Evolutionary conservation across 495 filamentous ascomycete genomes (phyloP).

Genomic region (Penicillium macrosclerotiorum): DNA sequence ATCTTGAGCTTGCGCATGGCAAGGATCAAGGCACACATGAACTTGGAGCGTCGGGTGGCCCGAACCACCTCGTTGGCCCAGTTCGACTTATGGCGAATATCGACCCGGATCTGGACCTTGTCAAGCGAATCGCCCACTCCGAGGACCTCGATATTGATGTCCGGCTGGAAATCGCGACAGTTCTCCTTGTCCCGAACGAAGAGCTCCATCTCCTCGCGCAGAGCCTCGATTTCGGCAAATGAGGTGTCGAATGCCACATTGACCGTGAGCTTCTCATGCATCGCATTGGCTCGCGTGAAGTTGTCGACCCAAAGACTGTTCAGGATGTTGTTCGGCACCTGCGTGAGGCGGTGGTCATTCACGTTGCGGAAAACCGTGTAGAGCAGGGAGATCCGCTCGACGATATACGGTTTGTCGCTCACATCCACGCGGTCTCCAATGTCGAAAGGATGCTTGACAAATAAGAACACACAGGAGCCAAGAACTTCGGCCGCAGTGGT

Average conservation of each 20-base stretch:
- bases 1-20: slow-evolving; percentile 90
- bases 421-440: slow-evolving; percentile 94
- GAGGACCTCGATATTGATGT: slow-evolving; percentile 72
- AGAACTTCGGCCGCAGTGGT: slow-evolving; percentile 90
- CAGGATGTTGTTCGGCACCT: slow-evolving; percentile 86
- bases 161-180: slow-evolving; percentile 83
- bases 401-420: slow-evolving; percentile 63
- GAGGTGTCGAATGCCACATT: slow-evolving; percentile 79
- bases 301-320: slow-evolving; percentile 94
- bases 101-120: slow-evolving; percentile 77
- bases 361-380: slow-evolving; percentile 89
- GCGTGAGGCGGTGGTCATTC: slow-evolving; percentile 76
- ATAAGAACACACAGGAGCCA: slow-evolving; percentile 95
- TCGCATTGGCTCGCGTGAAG: slow-evolving; percentile 81
- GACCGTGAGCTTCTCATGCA: slow-evolving; percentile 82
- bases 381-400: slow-evolving; percentile 91
- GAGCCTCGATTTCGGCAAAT: slow-evolving; percentile 80
- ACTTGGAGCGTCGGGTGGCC: slow-evolving; percentile 84
- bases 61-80: slow-evolving; percentile 91
- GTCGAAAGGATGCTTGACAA: slow-evolving; percentile 94
- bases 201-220: slow-evolving; percentile 74
- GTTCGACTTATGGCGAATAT: slow-evolving; percentile 91
- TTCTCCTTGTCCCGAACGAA: slow-evolving; percentile 87
- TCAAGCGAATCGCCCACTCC: slow-evolving; percentile 85
- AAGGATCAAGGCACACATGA: slow-evolving; percentile 90